Evolutionary conservation across 495 filamentous ascomycete species (phyloP).

Genomic region (Penicillium salamii): DNA sequence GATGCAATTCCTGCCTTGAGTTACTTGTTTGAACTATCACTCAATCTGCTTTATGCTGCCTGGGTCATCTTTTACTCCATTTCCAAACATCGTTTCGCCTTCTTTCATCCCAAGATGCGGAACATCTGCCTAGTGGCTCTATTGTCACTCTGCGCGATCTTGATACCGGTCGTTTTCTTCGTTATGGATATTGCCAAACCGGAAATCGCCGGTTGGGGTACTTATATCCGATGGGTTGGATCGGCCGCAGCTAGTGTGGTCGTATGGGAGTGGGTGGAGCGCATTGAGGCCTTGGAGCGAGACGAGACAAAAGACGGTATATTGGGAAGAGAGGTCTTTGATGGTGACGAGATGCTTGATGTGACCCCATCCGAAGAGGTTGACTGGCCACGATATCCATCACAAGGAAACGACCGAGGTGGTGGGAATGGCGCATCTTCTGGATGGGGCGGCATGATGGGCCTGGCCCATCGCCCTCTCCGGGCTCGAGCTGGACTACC

Average conservation of each 20-base stretch:
- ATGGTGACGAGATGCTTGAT: conserved; percentile 95
- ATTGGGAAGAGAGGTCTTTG: conserved; percentile 88
- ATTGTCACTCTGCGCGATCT: conserved; percentile 71
- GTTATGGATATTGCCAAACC: conserved; percentile 88
- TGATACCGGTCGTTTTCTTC: conserved; percentile 95
- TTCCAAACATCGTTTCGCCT: conserved; percentile 89
- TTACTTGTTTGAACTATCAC: conserved; percentile 87
- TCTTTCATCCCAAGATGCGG: conserved; percentile 88
- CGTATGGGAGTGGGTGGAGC: conserved; percentile 99
- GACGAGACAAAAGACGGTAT: conserved; percentile 97
- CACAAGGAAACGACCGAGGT: conserved; percentile 35
- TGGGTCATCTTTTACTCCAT: conserved; percentile 96
- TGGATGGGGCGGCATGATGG: conserved; percentile 44
- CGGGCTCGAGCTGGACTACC: conserved; percentile 33
- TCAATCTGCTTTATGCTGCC: conserved; percentile 86
- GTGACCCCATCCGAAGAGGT: conserved; percentile 61
- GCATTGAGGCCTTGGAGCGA: conserved; percentile 94
- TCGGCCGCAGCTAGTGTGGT: conserved; percentile 94
- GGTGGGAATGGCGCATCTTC: conserved; percentile 39
- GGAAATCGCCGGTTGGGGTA: conserved; percentile 89
- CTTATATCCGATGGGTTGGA: conserved; percentile 96
- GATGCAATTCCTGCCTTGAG: conserved; percentile 90
- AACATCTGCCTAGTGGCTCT: conserved; percentile 85
- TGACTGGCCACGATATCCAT: conserved; percentile 46
- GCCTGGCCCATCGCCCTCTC: conserved; percentile 37